phyloP scores from a whole-genome alignment of 768 basidiomycete species.

The Boletellus ananiceps region DNA sequence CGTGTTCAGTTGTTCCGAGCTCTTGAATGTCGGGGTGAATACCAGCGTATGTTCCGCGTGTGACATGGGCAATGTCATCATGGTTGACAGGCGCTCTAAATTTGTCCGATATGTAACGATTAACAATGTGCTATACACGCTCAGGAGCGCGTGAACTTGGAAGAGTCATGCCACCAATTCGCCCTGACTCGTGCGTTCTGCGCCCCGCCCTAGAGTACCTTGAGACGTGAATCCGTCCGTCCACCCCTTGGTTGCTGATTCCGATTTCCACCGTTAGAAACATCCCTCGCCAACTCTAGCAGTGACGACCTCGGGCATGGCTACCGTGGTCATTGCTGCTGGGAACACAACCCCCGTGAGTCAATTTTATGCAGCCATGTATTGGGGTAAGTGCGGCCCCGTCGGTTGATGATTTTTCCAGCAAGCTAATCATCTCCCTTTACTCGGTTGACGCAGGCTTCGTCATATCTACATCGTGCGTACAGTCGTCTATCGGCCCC shows the following conservation, averaged over 20 bases:
- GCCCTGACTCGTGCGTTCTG: neutral
- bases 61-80: neutral
- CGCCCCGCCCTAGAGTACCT: neutral
- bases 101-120: neutral
- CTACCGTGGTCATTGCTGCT: neutral
- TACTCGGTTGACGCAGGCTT: conserved; percentile 5
- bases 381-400: conserved; percentile 10
- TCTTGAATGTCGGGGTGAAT: too few species aligned
- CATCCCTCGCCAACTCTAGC: neutral
- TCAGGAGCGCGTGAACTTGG: neutral
- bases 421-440: neutral
- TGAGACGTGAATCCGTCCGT: neutral
- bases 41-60: neutral
- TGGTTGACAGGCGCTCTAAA: neutral
- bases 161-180: neutral
- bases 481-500: neutral
- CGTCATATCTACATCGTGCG: conserved; percentile 14
- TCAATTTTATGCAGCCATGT: conserved; percentile 14
- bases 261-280: neutral
- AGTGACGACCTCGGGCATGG: conserved; percentile 1
- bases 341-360: conserved; percentile 2
- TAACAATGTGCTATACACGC: neutral
- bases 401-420: neutral
- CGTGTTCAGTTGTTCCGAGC: too few species aligned
- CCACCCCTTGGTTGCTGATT: neutral